Percentiles rank a stretch among this genome's conserved stretches.
Evolutionary conservation across 108 stramenopile species (phyloP).

Genomic region (Skeletonema menzelii): DNA sequence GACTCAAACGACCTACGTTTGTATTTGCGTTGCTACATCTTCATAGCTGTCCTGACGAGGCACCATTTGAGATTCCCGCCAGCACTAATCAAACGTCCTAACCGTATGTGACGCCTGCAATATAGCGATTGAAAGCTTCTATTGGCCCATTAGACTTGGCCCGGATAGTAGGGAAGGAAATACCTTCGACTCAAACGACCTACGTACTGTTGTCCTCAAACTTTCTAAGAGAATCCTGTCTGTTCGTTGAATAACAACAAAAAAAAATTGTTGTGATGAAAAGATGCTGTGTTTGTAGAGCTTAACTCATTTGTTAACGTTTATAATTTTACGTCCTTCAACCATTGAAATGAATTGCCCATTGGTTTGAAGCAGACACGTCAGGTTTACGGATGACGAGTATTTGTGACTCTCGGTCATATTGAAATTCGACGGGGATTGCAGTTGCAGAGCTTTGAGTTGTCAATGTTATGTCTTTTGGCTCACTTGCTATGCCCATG

Average conservation of each 20-base stretch:
- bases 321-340: background rate
- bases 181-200: too few relatives aligned
- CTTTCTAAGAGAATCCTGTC: too few relatives aligned
- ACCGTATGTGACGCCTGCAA: too few relatives aligned
- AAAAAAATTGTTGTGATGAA: too few relatives aligned
- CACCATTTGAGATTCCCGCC: background rate
- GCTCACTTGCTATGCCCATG: conserved; percentile 67
- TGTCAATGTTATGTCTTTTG: conserved; percentile 36
- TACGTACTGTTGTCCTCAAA: too few relatives aligned
- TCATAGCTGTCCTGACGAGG: background rate
- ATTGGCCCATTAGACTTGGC: too few relatives aligned
- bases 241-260: too few relatives aligned
- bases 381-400: conserved; percentile 81
- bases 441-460: background rate
- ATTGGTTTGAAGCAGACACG: conserved; percentile 65
- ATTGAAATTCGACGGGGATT: conserved; percentile 42
- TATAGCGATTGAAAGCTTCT: too few relatives aligned
- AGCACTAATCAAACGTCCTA: too few relatives aligned
- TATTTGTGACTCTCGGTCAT: conserved; percentile 53
- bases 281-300: too few relatives aligned
- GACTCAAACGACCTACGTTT: too few relatives aligned
- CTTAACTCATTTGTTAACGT: background rate
- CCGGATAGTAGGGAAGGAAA: too few relatives aligned
- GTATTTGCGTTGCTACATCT: background rate
- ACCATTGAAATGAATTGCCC: conserved; percentile 45